Conservation (phyloP, 495 filamentous ascomycete species). For the Neurospora africana region DNA sequence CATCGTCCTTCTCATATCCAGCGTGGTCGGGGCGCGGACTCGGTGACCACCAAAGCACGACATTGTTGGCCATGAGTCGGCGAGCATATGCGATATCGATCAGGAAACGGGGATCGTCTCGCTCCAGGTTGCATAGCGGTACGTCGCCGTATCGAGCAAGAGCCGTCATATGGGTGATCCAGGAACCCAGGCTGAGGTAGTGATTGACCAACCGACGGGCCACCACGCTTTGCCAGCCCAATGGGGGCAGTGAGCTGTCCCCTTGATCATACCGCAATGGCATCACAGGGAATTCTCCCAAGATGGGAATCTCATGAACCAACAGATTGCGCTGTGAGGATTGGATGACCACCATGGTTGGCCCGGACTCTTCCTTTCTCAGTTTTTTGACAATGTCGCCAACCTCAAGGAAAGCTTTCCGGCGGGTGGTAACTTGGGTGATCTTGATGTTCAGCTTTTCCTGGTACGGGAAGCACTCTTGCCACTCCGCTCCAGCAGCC, state of each 20-base stretch:
- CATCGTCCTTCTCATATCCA: constrained; percentile 89
- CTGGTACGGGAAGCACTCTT: constrained; percentile 75
- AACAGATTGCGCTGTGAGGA: constrained; percentile 74
- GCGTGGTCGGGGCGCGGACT: constrained; percentile 85
- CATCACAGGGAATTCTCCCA: constrained; percentile 78
- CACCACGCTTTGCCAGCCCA: constrained; percentile 90
- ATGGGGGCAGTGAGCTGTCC: constrained; percentile 76
- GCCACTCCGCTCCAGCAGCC: constrained; percentile 54
- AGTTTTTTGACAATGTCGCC: constrained; percentile 79
- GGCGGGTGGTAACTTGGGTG: constrained; percentile 73
- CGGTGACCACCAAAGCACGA: constrained; percentile 96
- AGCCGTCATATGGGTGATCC: constrained; percentile 79
- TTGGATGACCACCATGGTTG: constrained; percentile 78
- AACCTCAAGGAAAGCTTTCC: constrained; percentile 80
- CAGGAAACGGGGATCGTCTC: constrained; percentile 83
- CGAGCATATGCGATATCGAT: constrained; percentile 95
- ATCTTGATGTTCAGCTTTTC: constrained; percentile 79
- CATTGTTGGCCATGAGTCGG: constrained; percentile 79
- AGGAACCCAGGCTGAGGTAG: constrained; percentile 81
- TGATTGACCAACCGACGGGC: constrained; percentile 77
- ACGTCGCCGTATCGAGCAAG: constrained; percentile 88
- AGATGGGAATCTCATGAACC: constrained; percentile 71
- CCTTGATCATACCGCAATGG: constrained; percentile 68
- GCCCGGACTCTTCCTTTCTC: constrained; percentile 65
- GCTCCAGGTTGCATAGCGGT: constrained; percentile 89